Evolutionary conservation across 352 stramenopile species (phyloP).

Genomic region (Phytophthora cajani): DNA sequence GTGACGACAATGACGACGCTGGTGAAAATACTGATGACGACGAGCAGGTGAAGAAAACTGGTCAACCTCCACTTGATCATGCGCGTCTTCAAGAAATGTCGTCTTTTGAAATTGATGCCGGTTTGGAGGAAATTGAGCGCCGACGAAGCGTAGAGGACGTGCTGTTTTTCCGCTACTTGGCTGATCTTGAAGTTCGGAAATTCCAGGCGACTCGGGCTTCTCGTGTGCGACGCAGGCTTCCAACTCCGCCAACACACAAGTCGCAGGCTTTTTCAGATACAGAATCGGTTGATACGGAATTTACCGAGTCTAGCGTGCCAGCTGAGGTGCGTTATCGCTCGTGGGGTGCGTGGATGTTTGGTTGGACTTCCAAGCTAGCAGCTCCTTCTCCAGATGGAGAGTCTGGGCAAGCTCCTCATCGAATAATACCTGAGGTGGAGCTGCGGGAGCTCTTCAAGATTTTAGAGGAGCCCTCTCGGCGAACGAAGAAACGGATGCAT

Average conservation of each 20-base stretch:
- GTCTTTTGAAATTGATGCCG: conserved; percentile 38
- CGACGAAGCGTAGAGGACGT: conserved; percentile 82
- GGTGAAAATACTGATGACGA: conserved; percentile 28
- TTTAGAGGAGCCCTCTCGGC: conserved; percentile 78
- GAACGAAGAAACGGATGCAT: conserved; percentile 58
- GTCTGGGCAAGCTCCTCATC: conserved; percentile 37
- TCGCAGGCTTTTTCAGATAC: conserved; percentile 66
- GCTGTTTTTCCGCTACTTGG: conserved; percentile 86
- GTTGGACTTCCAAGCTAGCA: conserved; percentile 79
- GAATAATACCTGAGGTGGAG: conserved; percentile 81
- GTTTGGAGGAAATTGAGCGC: conserved; percentile 78
- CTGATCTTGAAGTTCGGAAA: conserved; percentile 59
- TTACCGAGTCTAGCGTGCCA: conserved; percentile 72
- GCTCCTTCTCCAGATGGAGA: conserved; percentile 39
- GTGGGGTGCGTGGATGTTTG: conserved; percentile 89
- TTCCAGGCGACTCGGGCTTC: conserved; percentile 27
- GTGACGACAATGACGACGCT: conserved; percentile 62
- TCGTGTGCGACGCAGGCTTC: conserved; percentile 30
- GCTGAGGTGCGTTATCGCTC: conserved; percentile 78
- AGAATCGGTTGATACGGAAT: conserved; percentile 83
- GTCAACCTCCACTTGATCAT: conserved; percentile 8
- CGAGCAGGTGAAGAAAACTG: conserved; percentile 10
- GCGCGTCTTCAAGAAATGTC: conserved; percentile 21
- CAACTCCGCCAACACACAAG: conserved; percentile 55
- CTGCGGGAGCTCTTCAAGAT: conserved; percentile 89